phyloP scores from a whole-genome alignment of 2,329 filamentous ascomycete species.

The Cercospora sp. region DNA sequence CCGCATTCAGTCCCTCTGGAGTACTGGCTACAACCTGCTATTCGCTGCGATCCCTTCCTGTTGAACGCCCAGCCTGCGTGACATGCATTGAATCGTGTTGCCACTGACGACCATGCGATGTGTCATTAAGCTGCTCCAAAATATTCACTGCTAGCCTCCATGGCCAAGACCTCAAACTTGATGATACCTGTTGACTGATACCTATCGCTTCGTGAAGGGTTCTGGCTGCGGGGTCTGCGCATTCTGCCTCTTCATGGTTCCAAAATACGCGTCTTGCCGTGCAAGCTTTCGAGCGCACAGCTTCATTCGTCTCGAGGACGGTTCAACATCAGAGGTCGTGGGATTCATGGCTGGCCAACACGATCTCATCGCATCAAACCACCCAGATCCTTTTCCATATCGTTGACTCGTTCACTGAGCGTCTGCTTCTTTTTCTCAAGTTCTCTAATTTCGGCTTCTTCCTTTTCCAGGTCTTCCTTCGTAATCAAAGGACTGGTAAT shows the following conservation, averaged over 20 bases:
- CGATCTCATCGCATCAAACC: constrained; percentile 53
- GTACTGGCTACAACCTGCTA: not conserved
- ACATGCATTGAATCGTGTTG: not conserved
- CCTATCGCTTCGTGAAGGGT: not conserved
- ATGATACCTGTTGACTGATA: not conserved
- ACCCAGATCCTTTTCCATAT: constrained; percentile 69
- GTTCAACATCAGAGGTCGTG: not conserved
- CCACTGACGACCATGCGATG: not conserved
- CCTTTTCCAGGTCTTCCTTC: constrained; percentile 66
- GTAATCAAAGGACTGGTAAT: constrained; percentile 53
- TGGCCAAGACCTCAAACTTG: not conserved
- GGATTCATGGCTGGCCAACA: not conserved
- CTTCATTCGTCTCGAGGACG: not conserved
- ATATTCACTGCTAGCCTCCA: not conserved
- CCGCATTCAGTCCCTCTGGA: constrained; percentile 2
- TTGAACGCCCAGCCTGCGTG: not conserved
- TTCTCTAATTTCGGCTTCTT: constrained; percentile 68
- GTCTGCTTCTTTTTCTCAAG: constrained; percentile 64
- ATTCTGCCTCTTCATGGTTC: too few species aligned
- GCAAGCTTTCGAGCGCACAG: not conserved
- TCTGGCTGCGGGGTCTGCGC: not conserved
- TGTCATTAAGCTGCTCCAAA: too few species aligned
- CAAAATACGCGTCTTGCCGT: not conserved
- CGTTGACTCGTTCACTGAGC: constrained; percentile 64
- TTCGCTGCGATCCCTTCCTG: not conserved